These are phyloP conservation scores for Hippophae gyantsensis DNA, from an alignment of 306 rosid species.

Conservation along the genomic window DNA sequence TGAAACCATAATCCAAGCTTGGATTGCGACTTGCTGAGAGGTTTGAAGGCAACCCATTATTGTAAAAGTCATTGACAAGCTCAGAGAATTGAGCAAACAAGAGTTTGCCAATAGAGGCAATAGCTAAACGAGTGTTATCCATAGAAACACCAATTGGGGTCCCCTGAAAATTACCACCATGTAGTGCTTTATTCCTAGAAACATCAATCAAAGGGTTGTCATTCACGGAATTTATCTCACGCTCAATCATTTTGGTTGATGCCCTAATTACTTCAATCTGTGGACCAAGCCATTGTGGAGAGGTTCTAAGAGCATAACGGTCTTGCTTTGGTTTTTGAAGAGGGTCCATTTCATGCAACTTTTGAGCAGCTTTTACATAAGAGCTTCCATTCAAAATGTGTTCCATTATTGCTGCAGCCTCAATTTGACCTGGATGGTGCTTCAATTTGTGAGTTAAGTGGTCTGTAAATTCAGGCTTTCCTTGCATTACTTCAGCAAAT, in stretches of 20 bases:
- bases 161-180: constrained; percentile 92
- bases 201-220: constrained; percentile 91
- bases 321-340: constrained; percentile 93
- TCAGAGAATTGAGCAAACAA: constrained; percentile 91
- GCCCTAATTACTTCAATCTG: constrained; percentile 73
- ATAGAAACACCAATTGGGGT: constrained; percentile 94
- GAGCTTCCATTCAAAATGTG: constrained; percentile 81
- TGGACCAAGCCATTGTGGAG: constrained; percentile 96
- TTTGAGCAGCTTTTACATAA: constrained; percentile 56
- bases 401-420: constrained; percentile 96
- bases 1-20: constrained; percentile 85
- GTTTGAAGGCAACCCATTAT: constrained; percentile 85
- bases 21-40: constrained; percentile 61
- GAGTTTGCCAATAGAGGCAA: constrained; percentile 75
- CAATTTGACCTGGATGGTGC: constrained; percentile 97
- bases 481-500: constrained; percentile 88
- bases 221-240: constrained; percentile 87
- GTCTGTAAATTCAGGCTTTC: constrained; percentile 80
- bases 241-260: constrained; percentile 80
- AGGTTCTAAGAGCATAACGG: constrained; percentile 80
- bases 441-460: constrained; percentile 79
- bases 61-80: constrained; percentile 83
- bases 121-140: constrained; percentile 79
- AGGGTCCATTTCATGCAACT: constrained; percentile 62
- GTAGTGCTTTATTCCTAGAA: constrained; percentile 75